Percentiles rank a stretch among this genome's conserved stretches.
These are phyloP conservation scores for Suhomyces taliae DNA, from an alignment of 1,139 yeast genomes.

Conservation along the genomic window DNA sequence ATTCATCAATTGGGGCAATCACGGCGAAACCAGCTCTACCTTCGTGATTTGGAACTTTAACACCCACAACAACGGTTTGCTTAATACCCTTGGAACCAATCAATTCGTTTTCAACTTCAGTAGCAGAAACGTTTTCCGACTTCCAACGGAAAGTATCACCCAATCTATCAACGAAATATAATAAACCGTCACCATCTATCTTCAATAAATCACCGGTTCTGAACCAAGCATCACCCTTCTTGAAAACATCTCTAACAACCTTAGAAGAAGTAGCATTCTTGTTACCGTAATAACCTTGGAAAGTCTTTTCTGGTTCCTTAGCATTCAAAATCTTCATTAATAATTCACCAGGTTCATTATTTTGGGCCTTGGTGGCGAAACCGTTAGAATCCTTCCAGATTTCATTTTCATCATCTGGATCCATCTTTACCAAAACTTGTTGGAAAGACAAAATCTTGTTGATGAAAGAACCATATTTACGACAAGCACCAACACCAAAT, in stretches of 20 bases:
- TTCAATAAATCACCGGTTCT: constrained; percentile 84
- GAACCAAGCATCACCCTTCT: constrained; percentile 89
- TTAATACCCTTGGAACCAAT: constrained; percentile 55
- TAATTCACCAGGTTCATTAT: constrained; percentile 82
- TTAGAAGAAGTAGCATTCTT: constrained; percentile 77
- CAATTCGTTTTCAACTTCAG: constrained; percentile 82
- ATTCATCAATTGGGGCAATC: constrained; percentile 51
- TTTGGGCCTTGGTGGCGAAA: constrained; percentile 36
- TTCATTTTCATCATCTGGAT: constrained; percentile 74
- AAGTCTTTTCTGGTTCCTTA: constrained; percentile 62
- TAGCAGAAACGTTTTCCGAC: constrained; percentile 91
- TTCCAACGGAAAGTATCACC: constrained; percentile 99
- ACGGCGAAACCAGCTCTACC: constrained; percentile 95
- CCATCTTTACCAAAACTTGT: constrained; percentile 70
- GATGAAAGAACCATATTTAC: constrained; percentile 73
- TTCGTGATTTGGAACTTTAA: constrained; percentile 81
- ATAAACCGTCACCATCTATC: constrained; percentile 65
- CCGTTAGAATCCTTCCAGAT: constrained; percentile 74
- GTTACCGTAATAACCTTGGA: constrained; percentile 89
- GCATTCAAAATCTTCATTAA: constrained; percentile 73
- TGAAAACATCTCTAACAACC: constrained; percentile 69
- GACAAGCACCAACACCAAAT: constrained; percentile 85
- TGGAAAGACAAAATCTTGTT: constrained; percentile 53
- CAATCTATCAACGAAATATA: constrained; percentile 86
- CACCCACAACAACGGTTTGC: constrained; percentile 88